Percentiles rank a stretch among this genome's conserved stretches.
phyloP scores from a whole-genome alignment of 2,329 filamentous ascomycete genomes.

The Corniculantispora saksenae region DNA sequence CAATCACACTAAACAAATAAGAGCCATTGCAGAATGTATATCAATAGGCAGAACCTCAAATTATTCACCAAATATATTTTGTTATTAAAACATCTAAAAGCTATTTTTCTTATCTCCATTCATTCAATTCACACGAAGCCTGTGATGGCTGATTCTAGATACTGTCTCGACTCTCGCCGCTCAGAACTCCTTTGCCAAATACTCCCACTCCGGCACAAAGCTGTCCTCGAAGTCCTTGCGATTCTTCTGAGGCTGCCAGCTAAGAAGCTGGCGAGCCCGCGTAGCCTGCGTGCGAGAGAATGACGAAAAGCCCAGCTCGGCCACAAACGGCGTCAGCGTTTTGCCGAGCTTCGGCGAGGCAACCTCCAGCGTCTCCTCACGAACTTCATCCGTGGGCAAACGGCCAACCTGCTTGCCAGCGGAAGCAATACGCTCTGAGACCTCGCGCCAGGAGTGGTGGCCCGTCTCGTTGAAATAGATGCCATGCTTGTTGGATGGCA shows the following conservation, averaged over 20 bases:
- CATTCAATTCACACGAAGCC: not conserved
- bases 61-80: too few relatives aligned
- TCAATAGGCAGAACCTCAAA: too few relatives aligned
- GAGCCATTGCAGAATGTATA: too few relatives aligned
- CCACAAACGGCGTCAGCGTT: slow-evolving; percentile 22
- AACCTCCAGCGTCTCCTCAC: slow-evolving; percentile 32
- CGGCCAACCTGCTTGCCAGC: slow-evolving; percentile 32
- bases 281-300: slow-evolving; percentile 27
- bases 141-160: not conserved
- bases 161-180: not conserved
- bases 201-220: slow-evolving; percentile 20
- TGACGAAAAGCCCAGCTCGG: slow-evolving; percentile 37
- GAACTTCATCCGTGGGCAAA: slow-evolving; percentile 31
- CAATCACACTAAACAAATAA: too few relatives aligned
- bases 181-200: not conserved
- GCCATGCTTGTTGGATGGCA: slow-evolving; percentile 39
- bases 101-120: not conserved
- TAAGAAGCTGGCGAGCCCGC: slow-evolving; percentile 27
- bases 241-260: slow-evolving; percentile 36
- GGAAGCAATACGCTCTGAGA: slow-evolving; percentile 38
- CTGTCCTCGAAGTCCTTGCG: slow-evolving; percentile 29
- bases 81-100: too few relatives aligned
- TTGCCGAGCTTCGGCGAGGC: slow-evolving; percentile 24
- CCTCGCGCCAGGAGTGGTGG: slow-evolving; percentile 39
- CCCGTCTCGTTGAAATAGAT: slow-evolving; percentile 46